Percentiles rank a stretch among this genome's conserved stretches.
phyloP scores from a whole-genome alignment of 2,329 filamentous ascomycete species.

The Neocucurbitaria cava region DNA sequence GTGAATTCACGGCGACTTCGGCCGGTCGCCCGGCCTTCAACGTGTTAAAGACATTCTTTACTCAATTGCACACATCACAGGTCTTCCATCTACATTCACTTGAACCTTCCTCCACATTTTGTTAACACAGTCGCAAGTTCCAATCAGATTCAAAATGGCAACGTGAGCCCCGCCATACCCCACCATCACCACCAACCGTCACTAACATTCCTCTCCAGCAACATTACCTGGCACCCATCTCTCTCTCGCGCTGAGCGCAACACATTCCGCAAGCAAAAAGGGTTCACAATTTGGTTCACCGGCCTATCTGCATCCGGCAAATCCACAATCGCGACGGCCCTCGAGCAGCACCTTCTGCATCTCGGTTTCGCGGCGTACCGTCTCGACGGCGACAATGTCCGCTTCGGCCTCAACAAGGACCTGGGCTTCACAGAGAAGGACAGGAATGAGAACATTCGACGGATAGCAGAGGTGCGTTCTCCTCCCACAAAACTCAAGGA shows the following conservation, averaged over 20 bases:
- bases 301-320: conserved; percentile 96
- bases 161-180: conserved; percentile 45
- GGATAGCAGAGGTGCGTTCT: conserved; percentile 77
- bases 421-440: conserved; percentile 92
- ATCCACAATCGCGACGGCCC: conserved; percentile 93
- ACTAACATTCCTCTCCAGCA: conserved; percentile 60
- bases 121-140: conserved; percentile 1
- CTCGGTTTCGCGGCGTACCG: conserved; percentile 84
- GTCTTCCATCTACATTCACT: neutral
- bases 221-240: conserved; percentile 89
- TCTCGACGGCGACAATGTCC: conserved; percentile 97
- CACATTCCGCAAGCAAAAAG: conserved; percentile 78
- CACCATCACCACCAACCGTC: conserved; percentile 19
- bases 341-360: conserved; percentile 96
- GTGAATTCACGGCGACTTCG: conserved; percentile 11
- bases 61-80: neutral
- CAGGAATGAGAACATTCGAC: conserved; percentile 96
- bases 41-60: conserved; percentile 5
- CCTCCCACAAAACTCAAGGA: neutral
- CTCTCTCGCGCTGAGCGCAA: conserved; percentile 81
- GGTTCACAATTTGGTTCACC: conserved; percentile 97
- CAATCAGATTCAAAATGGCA: conserved; percentile 33
- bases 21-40: conserved; percentile 13
- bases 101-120: neutral
- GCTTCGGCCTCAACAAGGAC: conserved; percentile 97